Percentiles rank a stretch among this genome's conserved stretches.
phyloP scores from a whole-genome alignment of 352 stramenopile species.

The Poterioochromonas sp. region DNA sequence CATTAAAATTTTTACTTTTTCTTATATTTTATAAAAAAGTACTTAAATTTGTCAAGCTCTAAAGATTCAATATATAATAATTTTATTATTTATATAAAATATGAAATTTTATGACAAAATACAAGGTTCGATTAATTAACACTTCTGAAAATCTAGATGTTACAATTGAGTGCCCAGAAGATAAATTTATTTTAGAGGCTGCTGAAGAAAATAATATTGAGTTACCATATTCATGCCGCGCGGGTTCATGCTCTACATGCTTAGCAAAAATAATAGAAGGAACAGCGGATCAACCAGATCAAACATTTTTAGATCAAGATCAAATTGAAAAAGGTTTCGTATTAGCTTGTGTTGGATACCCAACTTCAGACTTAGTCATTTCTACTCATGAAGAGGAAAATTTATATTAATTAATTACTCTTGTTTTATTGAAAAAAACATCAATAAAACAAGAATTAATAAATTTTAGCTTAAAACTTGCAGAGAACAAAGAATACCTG shows the following conservation, averaged over 20 bases:
- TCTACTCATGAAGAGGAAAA: background rate
- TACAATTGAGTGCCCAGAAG: background rate
- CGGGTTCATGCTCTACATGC: background rate
- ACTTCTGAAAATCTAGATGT: background rate
- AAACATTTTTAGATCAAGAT: background rate
- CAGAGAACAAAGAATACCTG: background rate
- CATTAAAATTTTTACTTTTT: background rate
- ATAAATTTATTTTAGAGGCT: background rate
- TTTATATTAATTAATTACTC: background rate
- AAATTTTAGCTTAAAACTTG: background rate
- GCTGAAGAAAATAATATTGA: background rate
- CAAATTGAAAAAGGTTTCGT: background rate
- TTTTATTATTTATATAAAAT: background rate
- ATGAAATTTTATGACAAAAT: background rate
- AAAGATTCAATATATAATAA: background rate
- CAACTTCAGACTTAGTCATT: background rate
- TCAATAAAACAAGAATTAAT: too few species aligned
- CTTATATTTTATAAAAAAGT: conserved; percentile 15
- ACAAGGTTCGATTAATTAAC: background rate
- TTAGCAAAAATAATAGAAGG: background rate
- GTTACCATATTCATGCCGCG: background rate
- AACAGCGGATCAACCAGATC: background rate
- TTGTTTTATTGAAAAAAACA: too few species aligned
- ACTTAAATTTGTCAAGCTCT: too few species aligned
- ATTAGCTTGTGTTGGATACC: background rate